Conservation (phyloP, 192 early-diverging fungal genomes). For the Coemansia sp. region DNA sequence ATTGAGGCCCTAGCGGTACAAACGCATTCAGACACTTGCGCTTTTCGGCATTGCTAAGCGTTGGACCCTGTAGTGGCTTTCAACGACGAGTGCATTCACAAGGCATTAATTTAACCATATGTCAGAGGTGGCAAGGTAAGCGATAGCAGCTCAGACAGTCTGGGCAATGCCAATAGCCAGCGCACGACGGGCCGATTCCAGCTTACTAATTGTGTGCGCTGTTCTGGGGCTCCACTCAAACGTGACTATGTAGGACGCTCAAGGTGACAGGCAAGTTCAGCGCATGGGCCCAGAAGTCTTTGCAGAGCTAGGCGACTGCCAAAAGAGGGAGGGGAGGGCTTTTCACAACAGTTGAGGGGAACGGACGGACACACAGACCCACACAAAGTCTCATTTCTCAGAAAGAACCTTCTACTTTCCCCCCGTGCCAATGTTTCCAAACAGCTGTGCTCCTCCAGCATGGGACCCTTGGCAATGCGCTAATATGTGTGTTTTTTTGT, state of each 20-base stretch:
- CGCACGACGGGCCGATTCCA: background rate
- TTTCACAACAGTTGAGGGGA: constrained; percentile 1
- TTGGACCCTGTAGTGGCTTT: background rate
- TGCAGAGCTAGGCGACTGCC: background rate
- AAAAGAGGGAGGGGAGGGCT: background rate
- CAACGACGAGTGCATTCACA: background rate
- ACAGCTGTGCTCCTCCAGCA: background rate
- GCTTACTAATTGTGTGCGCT: background rate
- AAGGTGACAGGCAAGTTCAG: constrained; percentile 38
- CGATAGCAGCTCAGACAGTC: background rate
- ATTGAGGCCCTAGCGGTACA: background rate
- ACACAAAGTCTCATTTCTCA: background rate
- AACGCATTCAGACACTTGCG: background rate
- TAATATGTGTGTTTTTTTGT: background rate
- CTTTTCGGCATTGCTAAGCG: background rate
- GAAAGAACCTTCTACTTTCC: background rate
- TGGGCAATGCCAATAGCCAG: background rate
- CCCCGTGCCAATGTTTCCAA: background rate
- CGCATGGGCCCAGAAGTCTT: background rate
- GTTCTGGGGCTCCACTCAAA: background rate
- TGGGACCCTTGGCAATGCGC: background rate
- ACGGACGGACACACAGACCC: background rate
- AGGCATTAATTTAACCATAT: constrained; percentile 15
- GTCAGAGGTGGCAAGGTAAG: constrained; percentile 36
- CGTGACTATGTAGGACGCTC: constrained; percentile 27